Conservation (phyloP, 768 basidiomycete species). For the Pisolithus orientalis region DNA sequence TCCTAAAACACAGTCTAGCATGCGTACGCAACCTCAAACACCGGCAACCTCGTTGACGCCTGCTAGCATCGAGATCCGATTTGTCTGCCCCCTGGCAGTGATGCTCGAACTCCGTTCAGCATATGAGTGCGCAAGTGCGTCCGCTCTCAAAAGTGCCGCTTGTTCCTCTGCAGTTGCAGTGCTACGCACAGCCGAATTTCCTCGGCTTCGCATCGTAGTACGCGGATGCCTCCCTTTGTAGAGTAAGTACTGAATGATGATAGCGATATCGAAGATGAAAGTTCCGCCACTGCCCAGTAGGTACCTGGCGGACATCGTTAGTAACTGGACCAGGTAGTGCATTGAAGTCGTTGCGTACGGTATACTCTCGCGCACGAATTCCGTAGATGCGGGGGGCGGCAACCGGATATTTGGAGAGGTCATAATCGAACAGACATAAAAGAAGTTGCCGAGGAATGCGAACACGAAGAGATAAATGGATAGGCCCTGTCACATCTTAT, state of each 20-base stretch:
- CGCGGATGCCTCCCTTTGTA: conserved; percentile 54
- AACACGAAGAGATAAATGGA: conserved; percentile 91
- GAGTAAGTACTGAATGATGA: conserved; percentile 78
- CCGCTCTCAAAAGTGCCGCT: conserved; percentile 41
- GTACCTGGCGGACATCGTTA: conserved; percentile 43
- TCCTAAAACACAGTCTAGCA: no score
- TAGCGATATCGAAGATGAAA: conserved; percentile 87
- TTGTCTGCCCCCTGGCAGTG: conserved; percentile 21
- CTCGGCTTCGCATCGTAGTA: conserved; percentile 18
- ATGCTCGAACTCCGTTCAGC: conserved; percentile 18
- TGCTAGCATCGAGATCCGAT: conserved; percentile 27
- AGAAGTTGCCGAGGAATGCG: conserved; percentile 89
- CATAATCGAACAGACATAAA: conserved; percentile 90
- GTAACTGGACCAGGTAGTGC: neutral
- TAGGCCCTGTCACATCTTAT: conserved; percentile 53
- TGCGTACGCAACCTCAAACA: no score
- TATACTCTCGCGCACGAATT: conserved; percentile 74
- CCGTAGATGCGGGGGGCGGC: conserved; percentile 53
- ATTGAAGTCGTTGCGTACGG: conserved; percentile 51
- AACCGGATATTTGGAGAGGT: conserved; percentile 57
- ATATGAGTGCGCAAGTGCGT: conserved; percentile 28
- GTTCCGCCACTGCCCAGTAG: conserved; percentile 91
- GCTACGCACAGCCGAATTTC: conserved; percentile 21
- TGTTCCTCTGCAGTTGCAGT: conserved; percentile 40
- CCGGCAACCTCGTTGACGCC: neutral